phyloP scores from a whole-genome alignment of 2,329 filamentous ascomycete species.

The Elsinoe perseae region DNA sequence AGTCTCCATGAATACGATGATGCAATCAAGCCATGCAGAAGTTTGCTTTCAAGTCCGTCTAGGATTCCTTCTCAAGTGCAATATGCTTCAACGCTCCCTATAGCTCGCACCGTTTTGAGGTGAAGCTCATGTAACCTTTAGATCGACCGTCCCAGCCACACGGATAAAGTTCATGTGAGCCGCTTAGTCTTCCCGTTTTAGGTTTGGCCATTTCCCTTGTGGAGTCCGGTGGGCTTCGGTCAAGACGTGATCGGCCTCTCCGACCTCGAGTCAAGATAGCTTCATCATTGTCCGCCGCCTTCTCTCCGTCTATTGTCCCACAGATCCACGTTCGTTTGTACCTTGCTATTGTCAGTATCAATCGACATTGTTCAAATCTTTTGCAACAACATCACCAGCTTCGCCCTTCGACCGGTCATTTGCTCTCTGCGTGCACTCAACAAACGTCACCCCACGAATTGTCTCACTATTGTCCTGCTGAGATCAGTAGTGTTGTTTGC shows the following conservation, averaged over 20 bases:
- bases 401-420: not conserved
- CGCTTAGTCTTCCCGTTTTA: constrained; percentile 4
- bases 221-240: not conserved
- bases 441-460: constrained; percentile 8
- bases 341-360: not conserved
- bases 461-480: constrained; percentile 12
- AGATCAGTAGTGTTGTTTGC: constrained; percentile 2
- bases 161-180: constrained; percentile 6
- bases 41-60: not conserved
- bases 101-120: not conserved
- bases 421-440: not conserved
- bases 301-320: not conserved
- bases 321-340: not conserved
- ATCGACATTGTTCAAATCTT: not conserved
- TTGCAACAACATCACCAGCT: not conserved
- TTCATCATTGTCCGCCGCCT: not conserved
- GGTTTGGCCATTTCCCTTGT: not conserved
- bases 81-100: not conserved
- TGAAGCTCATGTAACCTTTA: not conserved
- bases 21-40: not conserved
- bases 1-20: not conserved
- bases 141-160: not conserved
- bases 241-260: constrained; percentile 9
- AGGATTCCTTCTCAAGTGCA: not conserved
- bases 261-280: constrained; percentile 11